phyloP scores from a whole-genome alignment of 2,329 filamentous ascomycete genomes.

The Chaetomiaceae sp. region DNA sequence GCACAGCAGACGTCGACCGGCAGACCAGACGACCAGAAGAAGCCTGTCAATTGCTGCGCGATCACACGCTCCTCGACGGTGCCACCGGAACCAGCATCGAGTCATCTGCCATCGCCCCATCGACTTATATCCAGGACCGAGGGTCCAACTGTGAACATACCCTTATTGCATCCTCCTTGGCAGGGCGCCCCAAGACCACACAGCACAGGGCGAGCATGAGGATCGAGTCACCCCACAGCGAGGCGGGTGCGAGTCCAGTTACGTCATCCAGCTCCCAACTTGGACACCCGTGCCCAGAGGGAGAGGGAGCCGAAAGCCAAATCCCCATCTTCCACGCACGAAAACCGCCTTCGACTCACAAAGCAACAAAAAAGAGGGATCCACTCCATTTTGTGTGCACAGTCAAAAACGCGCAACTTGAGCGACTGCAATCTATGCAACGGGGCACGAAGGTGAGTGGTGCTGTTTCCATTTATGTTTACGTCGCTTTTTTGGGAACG shows the following conservation, averaged over 20 bases:
- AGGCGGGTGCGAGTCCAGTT: constrained; percentile 7
- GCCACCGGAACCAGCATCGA: constrained; percentile 1
- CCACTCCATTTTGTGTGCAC: too few species aligned
- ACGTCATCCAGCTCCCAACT: constrained; percentile 18
- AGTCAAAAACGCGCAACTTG: not conserved
- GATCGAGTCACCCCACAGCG: constrained; percentile 21
- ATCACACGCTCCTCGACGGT: not conserved
- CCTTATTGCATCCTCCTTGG: constrained; percentile 8
- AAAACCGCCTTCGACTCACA: constrained; percentile 1
- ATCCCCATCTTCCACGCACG: not conserved
- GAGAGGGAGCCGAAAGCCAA: not conserved
- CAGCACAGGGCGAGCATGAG: too few species aligned
- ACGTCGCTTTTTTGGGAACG: too few species aligned
- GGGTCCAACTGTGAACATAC: too few species aligned
- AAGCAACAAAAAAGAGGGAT: not conserved
- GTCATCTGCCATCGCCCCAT: constrained; percentile 10
- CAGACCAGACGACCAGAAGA: not conserved
- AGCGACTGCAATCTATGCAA: constrained; percentile 1
- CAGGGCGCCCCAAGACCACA: too few species aligned
- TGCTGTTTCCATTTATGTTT: not conserved
- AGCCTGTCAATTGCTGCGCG: not conserved
- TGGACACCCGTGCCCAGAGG: constrained; percentile 4
- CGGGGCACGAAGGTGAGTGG: not conserved
- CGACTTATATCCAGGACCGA: not conserved
- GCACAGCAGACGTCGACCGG: too few species aligned